Base-by-base conservation (phyloP, 2,329 filamentous ascomycete species). In the Pestalotiopsis sp. region DNA sequence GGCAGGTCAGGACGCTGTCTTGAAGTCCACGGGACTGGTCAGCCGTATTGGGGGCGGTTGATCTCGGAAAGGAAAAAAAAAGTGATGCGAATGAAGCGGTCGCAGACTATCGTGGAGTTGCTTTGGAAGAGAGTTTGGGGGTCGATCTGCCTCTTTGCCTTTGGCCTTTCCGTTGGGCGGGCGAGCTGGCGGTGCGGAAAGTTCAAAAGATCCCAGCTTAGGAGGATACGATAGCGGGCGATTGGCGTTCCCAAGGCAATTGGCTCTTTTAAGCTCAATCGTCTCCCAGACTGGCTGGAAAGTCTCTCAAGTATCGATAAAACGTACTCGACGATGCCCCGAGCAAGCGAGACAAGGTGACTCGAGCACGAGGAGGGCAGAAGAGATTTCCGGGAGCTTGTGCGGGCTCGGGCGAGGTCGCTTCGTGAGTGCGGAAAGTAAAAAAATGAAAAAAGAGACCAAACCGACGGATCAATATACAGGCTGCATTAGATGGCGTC, bases 381-480 rank as follows among this genome's bases (percentile, higher is more conserved):
- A 68, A 70, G 62, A 73, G 73, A 73, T 72, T 69, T 58, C 57
- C 57, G 27, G 41, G 56, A 68, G 41, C 59, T 58, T 57, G 41
- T 39, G 56, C 52, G 64, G 58, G 39, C 65, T n/a, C 41, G 60
- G 64, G 23, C 23, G 68, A 36, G 20, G 59, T 20, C 20, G 45
- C 45, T 52, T 52, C 45, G 45, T 52, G 45, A 52, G 14, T 52
- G 17, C 7, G 20, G 20, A n/a, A 52, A 52, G 20, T n/a, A 52
- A 20, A 56, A 45, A 41, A 66, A 66, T 36, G 41, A 72, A 74
- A 78, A 73, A 73, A 73, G 73, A 68, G 73, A 75, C 76, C 75
- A 77, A 76, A 75, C 72, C 70, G 73, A 75, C 73, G 74, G 73
- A 71, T 78, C 77, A 78, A 79, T 79, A 79, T 78, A 79, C 77